Conservation (phyloP, 2,329 filamentous ascomycete genomes). For the Phyllachora maydis region DNA sequence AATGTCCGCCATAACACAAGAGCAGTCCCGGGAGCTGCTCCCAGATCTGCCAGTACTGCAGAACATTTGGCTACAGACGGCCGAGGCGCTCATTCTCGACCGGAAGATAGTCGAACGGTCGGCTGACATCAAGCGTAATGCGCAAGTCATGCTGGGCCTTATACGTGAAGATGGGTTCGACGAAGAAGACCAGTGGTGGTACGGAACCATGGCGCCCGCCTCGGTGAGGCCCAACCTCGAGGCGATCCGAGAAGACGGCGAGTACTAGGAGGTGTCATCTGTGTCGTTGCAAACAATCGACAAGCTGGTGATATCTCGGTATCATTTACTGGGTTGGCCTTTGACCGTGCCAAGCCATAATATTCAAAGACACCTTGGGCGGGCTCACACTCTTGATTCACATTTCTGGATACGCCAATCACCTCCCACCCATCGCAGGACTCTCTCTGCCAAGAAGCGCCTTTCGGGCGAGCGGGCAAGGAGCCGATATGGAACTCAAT, state of each 20-base stretch:
- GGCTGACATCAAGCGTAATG: constrained; percentile 41
- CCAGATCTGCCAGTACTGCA: constrained; percentile 34
- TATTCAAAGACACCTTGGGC: not conserved
- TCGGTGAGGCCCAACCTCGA: constrained; percentile 30
- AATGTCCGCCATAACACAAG: constrained; percentile 30
- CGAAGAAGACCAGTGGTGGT: constrained; percentile 42
- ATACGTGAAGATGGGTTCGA: constrained; percentile 38
- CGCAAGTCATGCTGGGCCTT: constrained; percentile 39
- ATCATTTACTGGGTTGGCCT: not conserved
- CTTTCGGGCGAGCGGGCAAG: no score
- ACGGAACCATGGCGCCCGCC: constrained; percentile 29
- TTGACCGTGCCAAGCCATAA: not conserved
- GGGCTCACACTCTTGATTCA: no score
- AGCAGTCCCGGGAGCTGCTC: constrained; percentile 27
- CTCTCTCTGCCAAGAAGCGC: no score
- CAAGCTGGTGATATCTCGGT: no score
- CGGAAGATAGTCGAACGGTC: constrained; percentile 34
- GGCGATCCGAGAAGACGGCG: constrained; percentile 30
- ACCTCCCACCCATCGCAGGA: no score
- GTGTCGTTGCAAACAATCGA: no score
- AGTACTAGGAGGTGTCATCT: no score
- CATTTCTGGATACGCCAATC: no score
- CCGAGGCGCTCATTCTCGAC: constrained; percentile 39
- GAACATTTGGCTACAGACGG: constrained; percentile 40
- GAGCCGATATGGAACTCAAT: no score